Evolutionary conservation across 2,329 filamentous ascomycete genomes (phyloP).

Genomic region (Sclerotinia nivalis): DNA sequence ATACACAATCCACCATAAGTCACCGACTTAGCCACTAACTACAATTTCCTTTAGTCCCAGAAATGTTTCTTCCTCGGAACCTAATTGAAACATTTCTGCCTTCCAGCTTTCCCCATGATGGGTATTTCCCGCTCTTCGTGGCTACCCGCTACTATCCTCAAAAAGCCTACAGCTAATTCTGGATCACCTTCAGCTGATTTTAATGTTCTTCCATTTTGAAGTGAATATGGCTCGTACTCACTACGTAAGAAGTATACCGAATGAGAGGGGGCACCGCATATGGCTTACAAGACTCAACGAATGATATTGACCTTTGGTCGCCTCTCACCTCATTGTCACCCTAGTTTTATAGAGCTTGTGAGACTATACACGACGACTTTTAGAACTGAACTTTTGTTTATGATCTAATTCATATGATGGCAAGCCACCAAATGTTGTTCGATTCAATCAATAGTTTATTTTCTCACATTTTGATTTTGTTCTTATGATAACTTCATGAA

Average conservation of each 20-base stretch:
- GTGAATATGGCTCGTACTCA: background rate
- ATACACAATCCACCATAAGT: background rate
- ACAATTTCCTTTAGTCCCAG: background rate
- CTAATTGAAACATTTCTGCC: background rate
- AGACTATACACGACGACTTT: background rate
- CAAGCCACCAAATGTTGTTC: background rate
- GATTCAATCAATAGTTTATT: background rate
- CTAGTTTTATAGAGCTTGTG: background rate
- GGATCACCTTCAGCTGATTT: background rate
- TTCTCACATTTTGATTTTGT: background rate
- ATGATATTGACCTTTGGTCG: background rate
- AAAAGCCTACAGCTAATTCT: background rate
- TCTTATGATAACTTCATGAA: background rate
- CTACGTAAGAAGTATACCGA: background rate
- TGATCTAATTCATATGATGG: background rate
- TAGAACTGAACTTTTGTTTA: background rate
- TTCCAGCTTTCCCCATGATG: background rate
- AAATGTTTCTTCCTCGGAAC: background rate
- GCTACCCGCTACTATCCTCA: background rate
- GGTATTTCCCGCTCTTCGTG: background rate
- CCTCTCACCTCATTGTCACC: background rate
- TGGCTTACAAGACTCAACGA: background rate
- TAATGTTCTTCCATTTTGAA: background rate
- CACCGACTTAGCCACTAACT: background rate
- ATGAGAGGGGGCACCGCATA: background rate